These are phyloP conservation scores for Pholiota adiposa DNA, from an alignment of 1,284 basidiomycete genomes.

Conservation along the genomic window DNA sequence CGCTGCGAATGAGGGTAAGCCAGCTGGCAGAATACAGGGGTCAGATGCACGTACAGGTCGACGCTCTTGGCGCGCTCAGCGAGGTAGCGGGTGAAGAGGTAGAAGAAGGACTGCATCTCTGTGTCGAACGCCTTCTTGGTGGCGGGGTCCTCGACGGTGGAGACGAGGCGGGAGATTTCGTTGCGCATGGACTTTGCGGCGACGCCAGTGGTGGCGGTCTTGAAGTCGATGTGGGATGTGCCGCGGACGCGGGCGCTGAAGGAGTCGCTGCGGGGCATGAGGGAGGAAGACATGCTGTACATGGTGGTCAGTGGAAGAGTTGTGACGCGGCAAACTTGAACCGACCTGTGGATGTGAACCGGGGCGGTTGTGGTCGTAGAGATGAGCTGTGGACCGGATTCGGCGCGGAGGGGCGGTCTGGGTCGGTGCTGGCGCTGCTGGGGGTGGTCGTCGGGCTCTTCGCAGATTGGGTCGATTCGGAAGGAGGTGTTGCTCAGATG, in stretches of 20 bases:
- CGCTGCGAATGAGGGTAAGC: constrained; percentile 50
- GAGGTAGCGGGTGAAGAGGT: constrained; percentile 98
- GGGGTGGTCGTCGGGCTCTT: constrained; percentile 49
- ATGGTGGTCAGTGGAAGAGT: constrained; percentile 21
- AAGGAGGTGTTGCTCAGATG: constrained; percentile 9
- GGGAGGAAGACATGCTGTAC: constrained; percentile 56
- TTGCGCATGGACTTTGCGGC: constrained; percentile 99
- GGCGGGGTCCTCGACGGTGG: constrained; percentile 76
- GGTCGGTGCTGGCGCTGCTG: constrained; percentile 68
- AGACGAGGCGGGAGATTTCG: constrained; percentile 94
- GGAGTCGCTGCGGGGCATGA: constrained; percentile 64
- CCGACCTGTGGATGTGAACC: constrained; percentile 50
- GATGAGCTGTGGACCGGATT: constrained; percentile 62
- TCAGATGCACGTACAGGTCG: constrained; percentile 80
- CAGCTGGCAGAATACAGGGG: constrained; percentile 21
- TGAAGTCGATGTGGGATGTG: constrained; percentile 85
- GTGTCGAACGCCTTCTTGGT: constrained; percentile 95
- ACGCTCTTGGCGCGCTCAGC: constrained; percentile 93
- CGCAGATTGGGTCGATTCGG: constrained; percentile 46
- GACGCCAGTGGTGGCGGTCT: constrained; percentile 97
- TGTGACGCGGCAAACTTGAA: constrained; percentile 13
- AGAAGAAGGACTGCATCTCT: constrained; percentile 99
- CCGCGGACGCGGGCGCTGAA: constrained; percentile 71
- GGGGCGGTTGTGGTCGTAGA: constrained; percentile 68
- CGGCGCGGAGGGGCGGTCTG: constrained; percentile 46